Evolutionary conservation across 1,284 basidiomycete genomes (phyloP).

Genomic region (Pascua sp.): DNA sequence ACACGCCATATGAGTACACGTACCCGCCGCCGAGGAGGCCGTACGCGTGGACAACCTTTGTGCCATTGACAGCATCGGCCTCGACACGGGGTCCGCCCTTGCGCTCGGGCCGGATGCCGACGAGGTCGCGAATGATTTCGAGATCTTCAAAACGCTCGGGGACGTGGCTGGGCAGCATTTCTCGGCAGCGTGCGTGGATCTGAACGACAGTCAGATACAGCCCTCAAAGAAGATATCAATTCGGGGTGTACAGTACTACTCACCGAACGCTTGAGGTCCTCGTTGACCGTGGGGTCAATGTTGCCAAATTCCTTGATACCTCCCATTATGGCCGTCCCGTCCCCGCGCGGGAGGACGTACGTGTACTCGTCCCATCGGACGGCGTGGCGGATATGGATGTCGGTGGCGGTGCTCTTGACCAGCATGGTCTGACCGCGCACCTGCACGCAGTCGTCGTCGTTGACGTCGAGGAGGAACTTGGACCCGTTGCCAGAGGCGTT

Average conservation of each 20-base stretch:
- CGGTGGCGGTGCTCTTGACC: conserved; percentile 4
- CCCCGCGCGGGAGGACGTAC: conserved; percentile 12
- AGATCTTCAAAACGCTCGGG: conserved; percentile 13
- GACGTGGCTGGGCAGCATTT: conserved; percentile 11
- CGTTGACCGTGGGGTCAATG: conserved; percentile 2
- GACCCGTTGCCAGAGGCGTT: not conserved
- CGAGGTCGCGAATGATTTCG: conserved; percentile 12
- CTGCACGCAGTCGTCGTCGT: not conserved
- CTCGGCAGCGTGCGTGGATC: conserved; percentile 11
- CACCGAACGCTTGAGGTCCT: conserved; percentile 1
- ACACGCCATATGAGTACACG: conserved; percentile 1
- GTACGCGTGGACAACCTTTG: conserved; percentile 3
- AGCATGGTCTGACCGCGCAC: conserved; percentile 9
- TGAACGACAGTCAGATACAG: not conserved
- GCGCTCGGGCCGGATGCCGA: conserved; percentile 17
- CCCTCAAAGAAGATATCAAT: not conserved
- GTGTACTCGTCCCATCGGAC: conserved; percentile 11
- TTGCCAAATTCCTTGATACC: conserved; percentile 12
- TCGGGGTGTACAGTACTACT: not conserved
- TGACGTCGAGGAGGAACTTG: not conserved
- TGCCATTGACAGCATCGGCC: not conserved
- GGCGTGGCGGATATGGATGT: conserved; percentile 11
- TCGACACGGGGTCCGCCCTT: not conserved
- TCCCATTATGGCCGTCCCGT: conserved; percentile 14
- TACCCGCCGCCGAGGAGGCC: conserved; percentile 5